Percentiles rank a stretch among this genome's conserved stretches.
phyloP scores from a whole-genome alignment of 2,329 filamentous ascomycete genomes.

The Alternaria incomplexa region DNA sequence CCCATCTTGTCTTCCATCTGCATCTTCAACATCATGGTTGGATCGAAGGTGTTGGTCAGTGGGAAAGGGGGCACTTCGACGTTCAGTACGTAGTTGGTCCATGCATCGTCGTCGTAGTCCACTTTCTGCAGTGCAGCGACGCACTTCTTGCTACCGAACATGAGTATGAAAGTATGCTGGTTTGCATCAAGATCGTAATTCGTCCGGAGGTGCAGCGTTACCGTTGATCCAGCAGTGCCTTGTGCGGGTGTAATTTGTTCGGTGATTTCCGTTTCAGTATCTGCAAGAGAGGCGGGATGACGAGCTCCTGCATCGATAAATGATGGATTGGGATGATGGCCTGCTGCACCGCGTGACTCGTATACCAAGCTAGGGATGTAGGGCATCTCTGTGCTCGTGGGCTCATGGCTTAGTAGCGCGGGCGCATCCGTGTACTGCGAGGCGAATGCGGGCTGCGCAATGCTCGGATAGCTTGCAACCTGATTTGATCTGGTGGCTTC shows the following conservation, averaged over 20 bases:
- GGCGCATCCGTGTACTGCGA: constrained; percentile 57
- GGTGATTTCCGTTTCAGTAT: constrained; percentile 63
- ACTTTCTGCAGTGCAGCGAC: constrained; percentile 69
- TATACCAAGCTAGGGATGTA: constrained; percentile 55
- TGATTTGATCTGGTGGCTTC: constrained; percentile 67
- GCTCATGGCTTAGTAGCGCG: constrained; percentile 58
- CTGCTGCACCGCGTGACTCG: constrained; percentile 53
- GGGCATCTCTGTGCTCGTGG: constrained; percentile 52
- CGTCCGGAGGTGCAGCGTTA: constrained; percentile 76
- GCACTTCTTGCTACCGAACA: constrained; percentile 80
- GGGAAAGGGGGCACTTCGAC: constrained; percentile 72
- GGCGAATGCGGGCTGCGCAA: constrained; percentile 57
- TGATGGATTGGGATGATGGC: constrained; percentile 56
- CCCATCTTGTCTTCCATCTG: constrained; percentile 65
- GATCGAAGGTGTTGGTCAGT: constrained; percentile 61
- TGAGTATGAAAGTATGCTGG: constrained; percentile 65
- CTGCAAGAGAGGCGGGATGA: constrained; percentile 56
- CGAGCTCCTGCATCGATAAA: constrained; percentile 65
- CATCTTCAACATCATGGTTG: constrained; percentile 65
- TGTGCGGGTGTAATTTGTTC: constrained; percentile 68
- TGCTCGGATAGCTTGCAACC: constrained; percentile 57
- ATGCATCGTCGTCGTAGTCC: constrained; percentile 63
- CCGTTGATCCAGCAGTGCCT: constrained; percentile 72
- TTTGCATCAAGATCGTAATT: constrained; percentile 73
- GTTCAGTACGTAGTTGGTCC: constrained; percentile 73